These are phyloP conservation scores for Apiotrichum gracile DNA, from an alignment of 1,284 basidiomycete genomes.

Conservation along the genomic window DNA sequence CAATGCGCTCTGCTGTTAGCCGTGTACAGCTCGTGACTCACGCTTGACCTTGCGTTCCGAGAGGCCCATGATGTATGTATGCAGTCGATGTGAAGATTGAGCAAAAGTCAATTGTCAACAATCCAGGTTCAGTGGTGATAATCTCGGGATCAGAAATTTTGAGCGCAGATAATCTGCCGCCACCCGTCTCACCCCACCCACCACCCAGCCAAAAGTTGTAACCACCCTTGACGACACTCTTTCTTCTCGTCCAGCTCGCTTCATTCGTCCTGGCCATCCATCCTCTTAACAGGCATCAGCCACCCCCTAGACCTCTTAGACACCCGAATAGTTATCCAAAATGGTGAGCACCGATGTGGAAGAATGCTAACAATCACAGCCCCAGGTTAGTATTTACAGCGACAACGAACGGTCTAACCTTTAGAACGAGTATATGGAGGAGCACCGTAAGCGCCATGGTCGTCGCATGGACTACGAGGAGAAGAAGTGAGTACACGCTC, in stretches of 20 bases:
- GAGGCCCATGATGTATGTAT: conserved; percentile 41
- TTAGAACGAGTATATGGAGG: conserved; percentile 49
- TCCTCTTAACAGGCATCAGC: conserved; percentile 1
- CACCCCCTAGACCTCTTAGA: neutral
- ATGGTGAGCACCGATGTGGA: conserved; percentile 17
- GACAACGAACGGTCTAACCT: conserved; percentile 8
- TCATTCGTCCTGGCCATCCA: neutral
- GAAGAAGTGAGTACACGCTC: conserved; percentile 35
- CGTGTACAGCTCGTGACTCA: conserved; percentile 12
- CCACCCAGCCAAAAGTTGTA: neutral
- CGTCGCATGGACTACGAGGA: conserved; percentile 47
- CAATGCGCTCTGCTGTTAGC: conserved; percentile 38
- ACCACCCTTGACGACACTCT: neutral
- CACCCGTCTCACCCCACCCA: conserved; percentile 2
- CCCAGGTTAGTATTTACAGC: conserved; percentile 34
- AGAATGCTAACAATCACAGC: conserved; percentile 25
- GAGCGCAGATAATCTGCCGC: conserved; percentile 1
- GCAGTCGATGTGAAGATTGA: neutral
- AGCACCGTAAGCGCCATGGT: conserved; percentile 48
- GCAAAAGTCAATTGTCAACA: conserved; percentile 1
- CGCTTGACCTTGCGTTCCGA: conserved; percentile 47
- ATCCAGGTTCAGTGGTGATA: neutral
- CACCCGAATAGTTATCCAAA: conserved; percentile 9
- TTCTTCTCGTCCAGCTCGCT: too few relatives aligned
- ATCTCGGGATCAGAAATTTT: conserved; percentile 21